Base-by-base conservation (phyloP, 768 basidiomycete species). In the Hypholoma sublateritium region DNA sequence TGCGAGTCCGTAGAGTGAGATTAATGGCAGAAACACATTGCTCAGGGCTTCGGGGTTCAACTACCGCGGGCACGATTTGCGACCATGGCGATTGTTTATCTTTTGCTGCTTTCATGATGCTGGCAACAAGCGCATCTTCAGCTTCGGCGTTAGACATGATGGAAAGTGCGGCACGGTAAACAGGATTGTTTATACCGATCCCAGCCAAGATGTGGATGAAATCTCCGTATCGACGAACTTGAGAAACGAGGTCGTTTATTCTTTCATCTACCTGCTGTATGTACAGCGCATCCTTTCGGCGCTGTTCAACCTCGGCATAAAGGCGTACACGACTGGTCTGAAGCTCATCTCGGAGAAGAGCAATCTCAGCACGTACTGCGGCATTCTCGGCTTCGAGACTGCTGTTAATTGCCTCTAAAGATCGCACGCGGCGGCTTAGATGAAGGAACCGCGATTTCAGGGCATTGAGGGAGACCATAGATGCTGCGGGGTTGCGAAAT, bases 11-110 rank as follows among this genome's bases (percentile, higher is more conserved):
- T 59, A 81, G 67, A 32, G 78, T 76, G 61, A 80, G 57, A 46
- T 77, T 72, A 50, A 82, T 69, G 7, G 80, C 77, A 16, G 78
- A 77, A 50, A 73, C 68, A 61, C 82, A 81, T 42, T 78, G 72
- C 21, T 77, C 75, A 22, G 72, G 67, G 39, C 69, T 75, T 37
- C 76, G 72, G 24, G 72, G 67, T 11, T 69, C 65, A 50, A 67
- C 64, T 50, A 75, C 56, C 17, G 70, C 64, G 19, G 75, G 70
- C 9, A 76, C 67, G 49, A 81, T 72, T 32, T 62, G 73, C 9
- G 78, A 70, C 75, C 81, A 79, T n/a, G 75, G 68, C 16, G 76
- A 71, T 28, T 60, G 67, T n/a, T 65, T 65, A 28, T 72, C 70
- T 7, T 72, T 62, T 36, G 76, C 71, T 6, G 80, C 79, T 44